A percentile compares a stretch with the other conserved stretches of the same genome.
Evolutionary conservation across 2,329 filamentous ascomycete species (phyloP).

Genomic region (Beauveria varroae): DNA sequence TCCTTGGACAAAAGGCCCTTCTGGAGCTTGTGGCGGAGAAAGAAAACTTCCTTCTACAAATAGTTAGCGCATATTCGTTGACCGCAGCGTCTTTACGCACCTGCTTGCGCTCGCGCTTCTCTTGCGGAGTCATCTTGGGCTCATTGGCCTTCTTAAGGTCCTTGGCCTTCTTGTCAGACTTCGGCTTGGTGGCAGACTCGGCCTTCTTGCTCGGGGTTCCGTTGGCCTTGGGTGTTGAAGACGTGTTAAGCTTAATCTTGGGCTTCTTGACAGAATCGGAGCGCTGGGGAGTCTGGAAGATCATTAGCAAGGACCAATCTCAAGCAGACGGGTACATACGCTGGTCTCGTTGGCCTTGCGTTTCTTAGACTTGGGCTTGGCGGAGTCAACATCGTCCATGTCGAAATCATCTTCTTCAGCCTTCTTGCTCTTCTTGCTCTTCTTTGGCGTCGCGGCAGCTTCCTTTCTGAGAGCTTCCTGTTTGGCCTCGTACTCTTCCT

Average conservation of each 20-base stretch:
- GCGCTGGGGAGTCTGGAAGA: slow-evolving; percentile 45
- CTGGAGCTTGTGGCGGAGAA: slow-evolving; percentile 88
- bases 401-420: slow-evolving; percentile 52
- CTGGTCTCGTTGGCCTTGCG: slow-evolving; percentile 74
- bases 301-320: slow-evolving; percentile 11
- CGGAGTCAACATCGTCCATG: slow-evolving; percentile 53
- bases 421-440: slow-evolving; percentile 11
- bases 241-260: slow-evolving; percentile 58
- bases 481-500: slow-evolving; percentile 26
- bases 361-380: slow-evolving; percentile 66
- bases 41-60: slow-evolving; percentile 68
- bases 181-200: slow-evolving; percentile 47
- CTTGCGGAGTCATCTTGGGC: slow-evolving; percentile 49
- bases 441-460: slow-evolving; percentile 29
- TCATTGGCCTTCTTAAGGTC: slow-evolving; percentile 50
- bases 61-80: slow-evolving; percentile 24
- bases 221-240: slow-evolving; percentile 64
- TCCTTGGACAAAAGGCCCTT: slow-evolving; percentile 86
- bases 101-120: slow-evolving; percentile 52
- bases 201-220: slow-evolving; percentile 52
- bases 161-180: slow-evolving; percentile 48
- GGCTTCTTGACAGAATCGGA: slow-evolving; percentile 59
- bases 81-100: slow-evolving; percentile 27
- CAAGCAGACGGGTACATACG: slow-evolving; percentile 21
- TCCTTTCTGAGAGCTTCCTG: slow-evolving; percentile 27